Conservation (phyloP, 2,329 filamentous ascomycete species). For the Plectosphaerella plurivora region DNA sequence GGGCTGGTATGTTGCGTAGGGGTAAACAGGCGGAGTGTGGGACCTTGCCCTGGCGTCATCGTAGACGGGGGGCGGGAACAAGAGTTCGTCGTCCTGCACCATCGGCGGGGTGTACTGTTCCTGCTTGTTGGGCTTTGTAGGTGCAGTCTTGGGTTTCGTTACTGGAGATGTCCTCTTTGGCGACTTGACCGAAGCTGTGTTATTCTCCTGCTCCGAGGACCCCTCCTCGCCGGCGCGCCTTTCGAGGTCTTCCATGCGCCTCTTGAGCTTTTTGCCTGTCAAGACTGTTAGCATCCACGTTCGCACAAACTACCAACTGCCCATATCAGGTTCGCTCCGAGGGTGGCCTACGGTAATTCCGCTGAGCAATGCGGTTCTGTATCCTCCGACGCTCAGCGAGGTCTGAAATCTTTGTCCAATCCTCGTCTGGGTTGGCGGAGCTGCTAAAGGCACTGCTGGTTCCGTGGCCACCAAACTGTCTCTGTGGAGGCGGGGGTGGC, state of each 20-base stretch:
- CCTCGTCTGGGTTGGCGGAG: slow-evolving; percentile 91
- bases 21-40: slow-evolving; percentile 66
- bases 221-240: slow-evolving; percentile 63
- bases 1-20: slow-evolving; percentile 63
- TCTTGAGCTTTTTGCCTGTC: slow-evolving; percentile 87
- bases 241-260: slow-evolving; percentile 80
- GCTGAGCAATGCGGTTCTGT: slow-evolving; percentile 96
- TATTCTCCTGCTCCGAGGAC: slow-evolving; percentile 31
- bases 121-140: slow-evolving; percentile 26
- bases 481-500: slow-evolving; percentile 39
- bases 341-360: slow-evolving; percentile 74
- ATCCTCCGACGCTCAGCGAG: slow-evolving; percentile 90
- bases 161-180: slow-evolving; percentile 25
- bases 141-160: slow-evolving; percentile 26
- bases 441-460: slow-evolving; percentile 94
- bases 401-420: slow-evolving; percentile 99
- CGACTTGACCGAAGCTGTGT: slow-evolving; percentile 23
- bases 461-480: slow-evolving; percentile 67
- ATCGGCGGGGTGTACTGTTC: slow-evolving; percentile 60
- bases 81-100: slow-evolving; percentile 58
- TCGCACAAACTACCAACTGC: slow-evolving; percentile 6
- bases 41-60: slow-evolving; percentile 67
- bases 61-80: slow-evolving; percentile 46
- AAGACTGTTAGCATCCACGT: background rate
- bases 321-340: background rate